A percentile compares a stretch with the other conserved stretches of the same genome.
These are phyloP conservation scores for Stropharia rugosoannulata DNA, from an alignment of 768 basidiomycete genomes.

Conservation along the genomic window DNA sequence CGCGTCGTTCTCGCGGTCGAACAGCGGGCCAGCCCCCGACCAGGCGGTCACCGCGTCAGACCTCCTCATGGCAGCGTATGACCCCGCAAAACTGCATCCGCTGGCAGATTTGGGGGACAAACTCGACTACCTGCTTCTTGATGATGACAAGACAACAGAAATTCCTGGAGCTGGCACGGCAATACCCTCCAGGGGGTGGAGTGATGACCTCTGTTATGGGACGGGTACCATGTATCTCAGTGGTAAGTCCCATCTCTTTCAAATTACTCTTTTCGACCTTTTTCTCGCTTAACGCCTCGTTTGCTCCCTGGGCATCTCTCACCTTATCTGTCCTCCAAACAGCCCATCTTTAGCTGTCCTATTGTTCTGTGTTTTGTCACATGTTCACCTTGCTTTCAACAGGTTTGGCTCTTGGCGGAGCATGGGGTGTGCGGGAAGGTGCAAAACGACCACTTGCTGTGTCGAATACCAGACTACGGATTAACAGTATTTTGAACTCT, in stretches of 20 bases:
- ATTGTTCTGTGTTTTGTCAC: slow-evolving; percentile 79
- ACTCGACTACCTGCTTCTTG: slow-evolving; percentile 92
- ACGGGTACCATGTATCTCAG: slow-evolving; percentile 98
- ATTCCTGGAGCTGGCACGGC: slow-evolving; percentile 89
- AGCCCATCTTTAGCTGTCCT: slow-evolving; percentile 63
- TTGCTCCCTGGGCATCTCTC: slow-evolving; percentile 53
- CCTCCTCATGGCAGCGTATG: slow-evolving; percentile 84
- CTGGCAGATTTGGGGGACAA: slow-evolving; percentile 90
- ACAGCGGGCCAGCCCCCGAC: slow-evolving; percentile 41
- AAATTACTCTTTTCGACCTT: slow-evolving; percentile 54
- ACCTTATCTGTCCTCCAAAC: slow-evolving; percentile 66
- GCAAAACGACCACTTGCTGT: slow-evolving; percentile 84
- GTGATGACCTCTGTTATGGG: slow-evolving; percentile 99
- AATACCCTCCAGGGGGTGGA: slow-evolving; percentile 95
- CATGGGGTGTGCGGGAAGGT: slow-evolving; percentile 96
- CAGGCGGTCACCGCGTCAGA: slow-evolving; percentile 80
- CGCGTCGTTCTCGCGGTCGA: slow-evolving; percentile 47
- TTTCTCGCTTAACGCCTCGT: slow-evolving; percentile 50
- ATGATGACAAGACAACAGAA: slow-evolving; percentile 93
- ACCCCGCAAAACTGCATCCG: slow-evolving; percentile 92
- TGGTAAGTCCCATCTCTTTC: slow-evolving; percentile 77
- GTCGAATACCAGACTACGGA: slow-evolving; percentile 82
- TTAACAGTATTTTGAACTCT: slow-evolving; percentile 96
- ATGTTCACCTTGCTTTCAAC: slow-evolving; percentile 63
- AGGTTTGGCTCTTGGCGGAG: slow-evolving; percentile 94